Evolutionary conservation across 2,329 filamentous ascomycete genomes (phyloP), one percentile per base, ranked within the genome.

Genomic region (Pseudogymnoascus destructans): DNA sequence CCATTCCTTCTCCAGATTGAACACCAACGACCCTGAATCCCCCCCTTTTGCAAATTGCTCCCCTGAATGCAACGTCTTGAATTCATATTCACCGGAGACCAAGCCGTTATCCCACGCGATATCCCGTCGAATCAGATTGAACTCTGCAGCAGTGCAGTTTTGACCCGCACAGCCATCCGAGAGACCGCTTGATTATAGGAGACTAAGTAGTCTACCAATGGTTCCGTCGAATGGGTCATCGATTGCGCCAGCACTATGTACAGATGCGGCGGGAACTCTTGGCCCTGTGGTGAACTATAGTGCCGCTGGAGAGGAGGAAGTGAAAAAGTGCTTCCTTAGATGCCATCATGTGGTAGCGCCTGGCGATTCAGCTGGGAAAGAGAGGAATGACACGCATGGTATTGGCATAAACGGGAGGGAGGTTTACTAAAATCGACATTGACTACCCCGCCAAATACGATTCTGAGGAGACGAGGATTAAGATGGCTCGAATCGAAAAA

Each of bases 11-110:
- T 40, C 15, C 5, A 19, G 1, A 6, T 57, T 57, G 3, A 57
- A 23, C 25, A 57, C 55, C 32, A 57, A 25, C 15, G 33, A 57
- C 2, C 55, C 55, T 4, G 55, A 23, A 57, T 57, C 55, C 11
- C 55, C 55, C 21, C 5, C 17, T 3, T n/a, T 2, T 13, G 55
- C 30, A 30, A 57, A 57, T 2, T 6, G 7, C 6, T 15, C 3
- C 4, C 5, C 19, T 9, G n/a, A 8, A 42, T 23, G 3, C 23
- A 23, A 23, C 23, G 23, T n/a, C n/a, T n/a, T n/a, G n/a, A n/a
- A n/a, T n/a, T n/a, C n/a, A n/a, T n/a, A n/a, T n/a, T n/a, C n/a
- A n/a, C n/a, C n/a, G n/a, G n/a, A n/a, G n/a, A n/a, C n/a, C n/a
- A n/a, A n/a, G n/a, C n/a, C n/a, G n/a, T n/a, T n/a, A n/a, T n/a